Evolutionary conservation across 441 rosid species (phyloP), one percentile per base, ranked within the genome.

Genomic region (Populus hybrid): DNA sequence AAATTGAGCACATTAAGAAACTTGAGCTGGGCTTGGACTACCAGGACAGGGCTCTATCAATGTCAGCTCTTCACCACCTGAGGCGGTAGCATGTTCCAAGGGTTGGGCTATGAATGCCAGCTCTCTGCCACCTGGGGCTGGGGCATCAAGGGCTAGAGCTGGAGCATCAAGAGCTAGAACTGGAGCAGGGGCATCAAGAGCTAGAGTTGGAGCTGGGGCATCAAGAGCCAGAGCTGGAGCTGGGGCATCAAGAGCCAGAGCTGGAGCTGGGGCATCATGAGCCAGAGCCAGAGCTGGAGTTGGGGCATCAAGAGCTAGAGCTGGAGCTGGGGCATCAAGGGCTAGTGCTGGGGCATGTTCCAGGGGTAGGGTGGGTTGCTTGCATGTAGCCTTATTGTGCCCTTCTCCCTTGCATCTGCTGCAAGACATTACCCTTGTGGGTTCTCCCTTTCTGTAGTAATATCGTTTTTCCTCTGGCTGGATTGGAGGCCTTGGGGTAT

Each of bases 311-410:
- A 42, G 54, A 4, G 42, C 11, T 9, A 9, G 35, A 32, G 42
- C 9, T 46, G 16, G 54, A 12, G 61, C 8, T 18, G 63, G 63
- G 63, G 63, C 63, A 54, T 57, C 11, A 14, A 2, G 63, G 10
- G 23, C 21, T 20, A 0, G 63, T 1, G 66, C 28, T 21, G 12
- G 66, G 66, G 28, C 14, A 61, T 23, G 28, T 10, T 63, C 26
- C 12, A 8, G 10, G 24, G 66, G 66, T 0, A 21, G 66, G 66
- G 28, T 12, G 36, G 86, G 74, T 80, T 88, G 93, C 85, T 95
- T 95, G 89, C 98, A 93, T 38, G 95, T 86, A 28, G 85, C 87
- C 81, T 93, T 95, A 79, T 95, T 95, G 81, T 93, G 97, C 82
- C 99, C 99, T 69, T 87, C 91, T 69, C 92, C 93, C 79, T 88